These are phyloP conservation scores for Suillus discolor DNA, from an alignment of 768 basidiomycete species.

Conservation along the genomic window DNA sequence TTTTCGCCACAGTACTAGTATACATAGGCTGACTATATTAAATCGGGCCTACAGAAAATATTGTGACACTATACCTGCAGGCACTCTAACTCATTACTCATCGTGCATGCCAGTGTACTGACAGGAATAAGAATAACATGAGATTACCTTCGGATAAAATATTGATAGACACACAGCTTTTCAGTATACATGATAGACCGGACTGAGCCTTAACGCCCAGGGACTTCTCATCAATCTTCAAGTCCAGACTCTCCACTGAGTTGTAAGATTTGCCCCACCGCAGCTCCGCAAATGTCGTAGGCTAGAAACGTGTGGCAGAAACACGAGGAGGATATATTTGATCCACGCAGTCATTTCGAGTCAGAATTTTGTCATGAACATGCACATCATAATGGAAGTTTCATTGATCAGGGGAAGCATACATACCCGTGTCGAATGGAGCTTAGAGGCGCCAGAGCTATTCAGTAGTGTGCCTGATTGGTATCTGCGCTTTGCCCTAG, in stretches of 20 bases:
- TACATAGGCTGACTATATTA: too few relatives aligned
- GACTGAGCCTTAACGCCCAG: not conserved
- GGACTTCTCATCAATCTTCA: not conserved
- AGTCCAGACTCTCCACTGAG: conserved; percentile 1
- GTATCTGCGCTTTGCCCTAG: conserved; percentile 1
- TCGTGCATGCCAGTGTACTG: not conserved
- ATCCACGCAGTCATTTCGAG: conserved; percentile 2
- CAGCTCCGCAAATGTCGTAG: not conserved
- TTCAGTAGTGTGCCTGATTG: conserved; percentile 1
- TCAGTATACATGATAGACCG: not conserved
- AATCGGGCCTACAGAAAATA: not conserved
- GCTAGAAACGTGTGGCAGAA: not conserved
- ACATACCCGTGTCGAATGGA: conserved; percentile 9
- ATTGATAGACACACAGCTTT: conserved; percentile 2
- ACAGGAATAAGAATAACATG: not conserved
- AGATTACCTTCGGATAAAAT: not conserved
- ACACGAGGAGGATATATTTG: conserved; percentile 8
- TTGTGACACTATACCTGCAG: not conserved
- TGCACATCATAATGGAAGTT: conserved; percentile 41
- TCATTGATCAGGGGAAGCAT: conserved; percentile 28
- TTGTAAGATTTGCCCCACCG: not conserved
- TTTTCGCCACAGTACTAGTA: too few relatives aligned
- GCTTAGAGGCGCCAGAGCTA: conserved; percentile 9
- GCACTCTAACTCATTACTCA: not conserved
- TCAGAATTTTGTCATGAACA: conserved; percentile 21